These are phyloP conservation scores for Paramecium tetraurelia DNA, from an alignment of 73 alveolate species.

Conservation along the genomic window DNA sequence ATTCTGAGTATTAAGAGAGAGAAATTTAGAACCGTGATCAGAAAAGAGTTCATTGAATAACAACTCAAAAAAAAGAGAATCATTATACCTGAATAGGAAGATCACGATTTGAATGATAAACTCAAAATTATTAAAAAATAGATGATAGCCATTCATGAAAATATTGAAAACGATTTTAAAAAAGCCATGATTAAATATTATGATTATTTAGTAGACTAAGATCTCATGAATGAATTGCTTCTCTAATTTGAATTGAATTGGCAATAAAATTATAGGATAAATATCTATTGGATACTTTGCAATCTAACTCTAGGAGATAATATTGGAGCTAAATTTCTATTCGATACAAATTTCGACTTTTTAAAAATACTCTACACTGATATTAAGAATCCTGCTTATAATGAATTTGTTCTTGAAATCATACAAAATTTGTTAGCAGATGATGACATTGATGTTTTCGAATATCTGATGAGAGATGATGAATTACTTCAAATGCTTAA, in stretches of 20 bases:
- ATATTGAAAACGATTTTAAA: not conserved
- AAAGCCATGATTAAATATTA: not conserved
- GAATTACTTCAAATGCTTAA: not conserved
- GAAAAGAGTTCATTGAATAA: not conserved
- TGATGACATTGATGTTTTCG: not conserved
- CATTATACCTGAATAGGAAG: not conserved
- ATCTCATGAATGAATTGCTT: not conserved
- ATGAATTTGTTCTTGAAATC: not conserved
- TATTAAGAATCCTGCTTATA: not conserved
- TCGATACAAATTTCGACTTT: not conserved
- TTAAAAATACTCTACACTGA: not conserved
- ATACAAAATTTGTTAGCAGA: not conserved
- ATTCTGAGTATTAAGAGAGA: not conserved
- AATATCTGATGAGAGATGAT: not conserved
- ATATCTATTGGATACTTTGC: constrained; percentile 7
- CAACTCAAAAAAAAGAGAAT: not conserved
- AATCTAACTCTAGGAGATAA: constrained; percentile 2
- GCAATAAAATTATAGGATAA: not conserved
- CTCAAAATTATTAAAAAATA: not conserved
- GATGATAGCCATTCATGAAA: not conserved
- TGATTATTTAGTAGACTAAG: not conserved
- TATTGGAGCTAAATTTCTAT: not conserved
- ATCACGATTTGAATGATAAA: not conserved
- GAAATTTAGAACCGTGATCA: not conserved
- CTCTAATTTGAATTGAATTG: not conserved